Conservation (phyloP, 352 stramenopile genomes). For the Achlya hypogyna region DNA sequence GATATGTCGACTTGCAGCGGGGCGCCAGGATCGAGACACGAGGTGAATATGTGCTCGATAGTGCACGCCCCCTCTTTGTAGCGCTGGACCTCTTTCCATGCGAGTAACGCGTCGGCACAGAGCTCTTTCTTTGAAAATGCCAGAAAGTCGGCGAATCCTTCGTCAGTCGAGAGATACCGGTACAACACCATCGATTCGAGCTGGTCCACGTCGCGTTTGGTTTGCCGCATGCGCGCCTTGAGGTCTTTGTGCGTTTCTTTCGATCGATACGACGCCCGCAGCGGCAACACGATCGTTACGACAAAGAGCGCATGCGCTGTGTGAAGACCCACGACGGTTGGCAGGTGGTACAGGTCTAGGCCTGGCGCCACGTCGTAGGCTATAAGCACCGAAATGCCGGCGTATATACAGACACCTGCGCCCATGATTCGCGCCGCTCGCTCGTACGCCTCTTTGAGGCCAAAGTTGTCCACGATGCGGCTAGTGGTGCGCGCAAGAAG, state of each 20-base stretch:
- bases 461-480: conserved; percentile 19
- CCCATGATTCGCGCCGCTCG: background rate
- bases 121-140: conserved; percentile 10
- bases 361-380: background rate
- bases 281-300: background rate
- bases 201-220: conserved; percentile 3
- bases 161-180: conserved; percentile 7
- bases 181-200: conserved; percentile 20
- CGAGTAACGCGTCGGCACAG: background rate
- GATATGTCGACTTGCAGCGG: conserved; percentile 1
- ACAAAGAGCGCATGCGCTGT: background rate
- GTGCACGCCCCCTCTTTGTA: conserved; percentile 2
- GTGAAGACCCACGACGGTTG: background rate
- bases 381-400: background rate
- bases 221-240: background rate
- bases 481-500: conserved; percentile 10
- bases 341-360: background rate
- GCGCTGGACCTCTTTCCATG: conserved; percentile 11
- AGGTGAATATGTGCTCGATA: conserved; percentile 7
- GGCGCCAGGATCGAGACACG: background rate
- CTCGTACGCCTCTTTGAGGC: conserved; percentile 3
- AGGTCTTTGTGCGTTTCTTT: conserved; percentile 17
- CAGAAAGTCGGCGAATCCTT: conserved; percentile 1
- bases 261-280: background rate
- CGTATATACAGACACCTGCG: background rate